Evolutionary conservation across 768 basidiomycete species (phyloP).

Genomic region (Macrolepiota fuliginosa): DNA sequence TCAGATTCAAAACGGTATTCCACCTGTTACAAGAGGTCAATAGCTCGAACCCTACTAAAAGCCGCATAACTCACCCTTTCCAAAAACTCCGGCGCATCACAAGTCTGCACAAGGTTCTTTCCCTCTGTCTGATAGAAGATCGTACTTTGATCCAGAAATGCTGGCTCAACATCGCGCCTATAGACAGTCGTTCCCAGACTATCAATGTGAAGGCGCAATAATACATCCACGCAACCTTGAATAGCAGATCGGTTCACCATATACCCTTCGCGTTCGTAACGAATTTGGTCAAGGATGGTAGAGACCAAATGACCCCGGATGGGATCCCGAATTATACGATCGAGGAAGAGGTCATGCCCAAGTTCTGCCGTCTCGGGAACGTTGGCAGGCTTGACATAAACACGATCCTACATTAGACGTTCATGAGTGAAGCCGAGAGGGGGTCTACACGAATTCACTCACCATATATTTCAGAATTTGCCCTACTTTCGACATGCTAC

Average conservation of each 20-base stretch:
- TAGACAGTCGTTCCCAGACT: constrained; percentile 63
- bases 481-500: constrained; percentile 83
- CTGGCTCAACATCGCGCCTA: constrained; percentile 79
- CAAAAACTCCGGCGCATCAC: constrained; percentile 82
- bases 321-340: constrained; percentile 73
- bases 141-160: constrained; percentile 73
- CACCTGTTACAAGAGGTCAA: constrained; percentile 44
- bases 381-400: constrained; percentile 70
- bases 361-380: constrained; percentile 82
- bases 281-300: constrained; percentile 85
- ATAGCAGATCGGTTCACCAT: constrained; percentile 89
- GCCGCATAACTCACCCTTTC: constrained; percentile 52
- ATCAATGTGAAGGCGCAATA: constrained; percentile 62
- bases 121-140: constrained; percentile 81
- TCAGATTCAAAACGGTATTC: constrained; percentile 83
- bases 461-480: constrained; percentile 98
- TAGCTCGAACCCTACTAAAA: background rate
- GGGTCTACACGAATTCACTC: constrained; percentile 20
- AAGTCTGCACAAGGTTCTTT: constrained; percentile 61
- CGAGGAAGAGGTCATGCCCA: constrained; percentile 80
- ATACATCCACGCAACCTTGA: constrained; percentile 84
- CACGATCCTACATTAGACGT: constrained; percentile 68
- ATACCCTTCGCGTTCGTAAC: constrained; percentile 88
- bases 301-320: constrained; percentile 81
- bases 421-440: background rate